phyloP scores from a whole-genome alignment of 1,139 yeast species.

The Magnusiomyces suaveolens region DNA sequence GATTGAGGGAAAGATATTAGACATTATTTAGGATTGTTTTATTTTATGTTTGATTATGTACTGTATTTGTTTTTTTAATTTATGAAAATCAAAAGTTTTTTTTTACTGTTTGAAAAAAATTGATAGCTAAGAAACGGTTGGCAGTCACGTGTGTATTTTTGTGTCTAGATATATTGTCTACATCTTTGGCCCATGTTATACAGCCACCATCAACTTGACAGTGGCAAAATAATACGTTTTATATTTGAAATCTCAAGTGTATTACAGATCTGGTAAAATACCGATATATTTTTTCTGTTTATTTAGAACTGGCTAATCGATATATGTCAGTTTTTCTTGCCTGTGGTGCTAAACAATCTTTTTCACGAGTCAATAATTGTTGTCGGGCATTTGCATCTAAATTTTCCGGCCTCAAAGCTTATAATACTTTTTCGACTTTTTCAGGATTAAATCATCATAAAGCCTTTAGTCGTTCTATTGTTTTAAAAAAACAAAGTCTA shows the following conservation, averaged over 20 bases:
- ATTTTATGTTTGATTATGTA: slow-evolving; percentile 6
- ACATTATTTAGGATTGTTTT: background rate
- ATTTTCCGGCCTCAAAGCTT: background rate
- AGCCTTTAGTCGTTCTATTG: background rate
- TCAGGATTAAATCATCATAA: background rate
- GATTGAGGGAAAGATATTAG: slow-evolving; percentile 91
- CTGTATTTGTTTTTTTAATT: slow-evolving; percentile 8
- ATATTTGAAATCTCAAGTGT: background rate
- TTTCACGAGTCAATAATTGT: background rate
- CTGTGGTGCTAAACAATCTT: background rate
- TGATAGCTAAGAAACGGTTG: too few relatives aligned
- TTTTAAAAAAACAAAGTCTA: background rate
- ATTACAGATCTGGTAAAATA: background rate
- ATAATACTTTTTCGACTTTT: background rate
- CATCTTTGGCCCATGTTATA: background rate
- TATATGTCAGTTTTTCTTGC: background rate
- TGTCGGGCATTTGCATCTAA: background rate
- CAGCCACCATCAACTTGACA: background rate
- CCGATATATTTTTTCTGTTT: too few relatives aligned
- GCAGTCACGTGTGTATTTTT: too few relatives aligned
- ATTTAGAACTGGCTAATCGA: background rate
- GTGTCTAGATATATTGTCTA: too few relatives aligned
- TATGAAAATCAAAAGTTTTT: slow-evolving; percentile 9
- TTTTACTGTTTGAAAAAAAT: background rate
- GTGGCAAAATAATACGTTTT: background rate